A percentile compares a stretch with the other conserved stretches of the same genome.
Conservation (phyloP, 352 stramenopile genomes). For the Phytophthora brassicae region DNA sequence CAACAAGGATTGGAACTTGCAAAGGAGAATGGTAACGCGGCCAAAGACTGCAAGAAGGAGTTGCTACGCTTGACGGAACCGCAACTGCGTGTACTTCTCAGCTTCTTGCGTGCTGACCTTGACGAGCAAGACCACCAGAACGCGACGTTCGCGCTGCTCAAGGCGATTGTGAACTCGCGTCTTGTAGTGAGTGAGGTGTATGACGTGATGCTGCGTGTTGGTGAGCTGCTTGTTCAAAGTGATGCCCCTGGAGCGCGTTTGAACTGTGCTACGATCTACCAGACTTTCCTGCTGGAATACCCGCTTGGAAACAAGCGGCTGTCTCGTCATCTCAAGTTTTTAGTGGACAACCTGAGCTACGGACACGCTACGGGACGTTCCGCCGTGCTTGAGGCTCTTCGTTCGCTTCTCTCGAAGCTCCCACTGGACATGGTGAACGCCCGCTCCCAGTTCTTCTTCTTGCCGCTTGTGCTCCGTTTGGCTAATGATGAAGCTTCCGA, state of each 20-base stretch:
- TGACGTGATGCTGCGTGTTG: constrained; percentile 94
- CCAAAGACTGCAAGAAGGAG: constrained; percentile 40
- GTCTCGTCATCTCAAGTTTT: constrained; percentile 93
- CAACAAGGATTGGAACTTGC: constrained; percentile 38
- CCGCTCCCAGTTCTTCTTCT: constrained; percentile 92
- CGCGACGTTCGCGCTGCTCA: constrained; percentile 92
- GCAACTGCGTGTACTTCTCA: constrained; percentile 88
- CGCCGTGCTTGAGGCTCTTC: constrained; percentile 90
- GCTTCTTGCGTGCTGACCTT: constrained; percentile 90
- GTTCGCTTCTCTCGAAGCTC: constrained; percentile 91
- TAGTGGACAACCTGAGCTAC: constrained; percentile 96
- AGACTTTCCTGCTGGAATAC: constrained; percentile 95
- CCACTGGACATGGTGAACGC: constrained; percentile 91
- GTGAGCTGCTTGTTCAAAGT: constrained; percentile 93
- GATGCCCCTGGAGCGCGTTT: constrained; percentile 85
- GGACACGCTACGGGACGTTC: constrained; percentile 93
- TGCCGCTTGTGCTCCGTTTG: constrained; percentile 95
- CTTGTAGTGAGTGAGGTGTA: constrained; percentile 95
- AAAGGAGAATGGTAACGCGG: constrained; percentile 19
- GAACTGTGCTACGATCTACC: constrained; percentile 80
- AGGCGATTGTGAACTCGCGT: constrained; percentile 88
- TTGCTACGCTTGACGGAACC: constrained; percentile 63
- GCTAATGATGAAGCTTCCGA: constrained; percentile 93
- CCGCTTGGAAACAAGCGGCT: constrained; percentile 93
- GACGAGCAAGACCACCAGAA: constrained; percentile 95